These are phyloP conservation scores for Mycena maculata DNA, from an alignment of 768 basidiomycete genomes.

Conservation along the genomic window DNA sequence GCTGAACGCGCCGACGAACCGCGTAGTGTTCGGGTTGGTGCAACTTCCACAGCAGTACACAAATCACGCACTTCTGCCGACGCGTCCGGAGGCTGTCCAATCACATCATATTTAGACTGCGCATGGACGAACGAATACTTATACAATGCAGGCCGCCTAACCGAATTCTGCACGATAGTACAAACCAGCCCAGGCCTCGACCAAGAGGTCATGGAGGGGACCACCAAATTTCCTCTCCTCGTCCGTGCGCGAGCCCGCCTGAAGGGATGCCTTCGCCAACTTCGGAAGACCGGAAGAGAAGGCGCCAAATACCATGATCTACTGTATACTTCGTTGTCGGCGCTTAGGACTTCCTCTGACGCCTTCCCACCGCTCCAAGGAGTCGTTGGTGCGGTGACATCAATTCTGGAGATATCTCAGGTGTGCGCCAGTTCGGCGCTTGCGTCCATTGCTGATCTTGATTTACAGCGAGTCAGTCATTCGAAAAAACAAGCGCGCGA, in stretches of 20 bases:
- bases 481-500: conserved; percentile 3
- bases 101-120: no score
- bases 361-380: conserved; percentile 15
- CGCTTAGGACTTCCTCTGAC: conserved; percentile 13
- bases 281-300: background rate
- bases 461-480: conserved; percentile 8
- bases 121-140: no score
- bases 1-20: no score
- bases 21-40: no score
- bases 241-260: background rate
- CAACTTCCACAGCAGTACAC: no score
- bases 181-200: no score
- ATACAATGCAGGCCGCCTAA: no score
- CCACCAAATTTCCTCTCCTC: no score
- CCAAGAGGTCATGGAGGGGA: no score
- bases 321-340: conserved; percentile 18
- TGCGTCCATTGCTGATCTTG: background rate
- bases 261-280: conserved; percentile 2
- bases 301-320: conserved; percentile 13
- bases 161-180: no score
- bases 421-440: background rate
- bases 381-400: conserved; percentile 14
- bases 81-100: no score
- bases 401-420: conserved; percentile 12
- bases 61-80: no score